Evolutionary conservation across 1,284 basidiomycete genomes (phyloP).

Genomic region (Malassezia sp.): DNA sequence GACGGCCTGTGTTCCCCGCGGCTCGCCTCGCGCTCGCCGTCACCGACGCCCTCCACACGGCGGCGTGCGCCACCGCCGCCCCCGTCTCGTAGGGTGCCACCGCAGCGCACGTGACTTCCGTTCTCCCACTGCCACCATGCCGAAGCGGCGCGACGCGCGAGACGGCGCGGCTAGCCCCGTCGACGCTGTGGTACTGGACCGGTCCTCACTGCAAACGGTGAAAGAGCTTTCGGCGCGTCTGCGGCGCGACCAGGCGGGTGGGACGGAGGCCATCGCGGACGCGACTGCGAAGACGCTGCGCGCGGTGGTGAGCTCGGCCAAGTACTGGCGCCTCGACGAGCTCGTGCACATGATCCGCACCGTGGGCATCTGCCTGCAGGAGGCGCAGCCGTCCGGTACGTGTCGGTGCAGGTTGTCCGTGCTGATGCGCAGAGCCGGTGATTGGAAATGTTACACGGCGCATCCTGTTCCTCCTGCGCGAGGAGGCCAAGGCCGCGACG

Average conservation of each 20-base stretch:
- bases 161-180: too few relatives aligned
- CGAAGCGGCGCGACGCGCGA: too few relatives aligned
- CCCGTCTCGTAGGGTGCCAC: slow-evolving; percentile 2
- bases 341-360: slow-evolving; percentile 67
- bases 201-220: slow-evolving; percentile 23
- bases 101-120: background rate
- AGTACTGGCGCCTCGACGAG: slow-evolving; percentile 76
- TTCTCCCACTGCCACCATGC: too few relatives aligned
- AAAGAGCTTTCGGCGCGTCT: slow-evolving; percentile 25
- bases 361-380: slow-evolving; percentile 67
- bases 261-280: slow-evolving; percentile 56
- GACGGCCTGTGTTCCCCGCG: too few relatives aligned
- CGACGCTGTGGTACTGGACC: slow-evolving; percentile 19
- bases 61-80: slow-evolving; percentile 12
- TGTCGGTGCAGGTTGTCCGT: background rate
- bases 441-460: slow-evolving; percentile 87
- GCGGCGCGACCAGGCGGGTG: slow-evolving; percentile 22
- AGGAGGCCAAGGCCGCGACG: slow-evolving; percentile 54
- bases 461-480: slow-evolving; percentile 78
- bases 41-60: slow-evolving; percentile 2
- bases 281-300: slow-evolving; percentile 78
- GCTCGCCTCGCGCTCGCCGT: too few relatives aligned
- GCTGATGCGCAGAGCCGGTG: slow-evolving; percentile 62
- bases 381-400: slow-evolving; percentile 63
- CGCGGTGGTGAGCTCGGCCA: slow-evolving; percentile 74